phyloP scores from a whole-genome alignment of 2,329 filamentous ascomycete genomes.

The Hirsutella thompsonii region DNA sequence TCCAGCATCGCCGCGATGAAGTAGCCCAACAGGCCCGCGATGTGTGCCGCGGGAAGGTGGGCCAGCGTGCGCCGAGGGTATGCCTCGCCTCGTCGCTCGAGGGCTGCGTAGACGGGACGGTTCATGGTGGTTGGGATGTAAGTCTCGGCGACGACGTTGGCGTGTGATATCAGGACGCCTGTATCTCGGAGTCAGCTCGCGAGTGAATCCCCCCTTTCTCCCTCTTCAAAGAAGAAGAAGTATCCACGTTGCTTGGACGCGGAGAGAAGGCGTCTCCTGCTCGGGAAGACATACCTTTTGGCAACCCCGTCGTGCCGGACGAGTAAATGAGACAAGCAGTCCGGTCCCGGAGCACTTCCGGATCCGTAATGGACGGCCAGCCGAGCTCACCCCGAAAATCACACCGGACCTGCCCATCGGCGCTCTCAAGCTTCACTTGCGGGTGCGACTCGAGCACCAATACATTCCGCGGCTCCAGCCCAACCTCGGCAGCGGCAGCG shows the following conservation, averaged over 20 bases:
- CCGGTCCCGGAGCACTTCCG: conserved; percentile 24
- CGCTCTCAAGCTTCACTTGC: conserved; percentile 12
- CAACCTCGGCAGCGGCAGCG: conserved; percentile 33
- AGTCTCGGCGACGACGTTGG: conserved; percentile 26
- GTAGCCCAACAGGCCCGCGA: conserved; percentile 31
- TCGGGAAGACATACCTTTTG: conserved; percentile 22
- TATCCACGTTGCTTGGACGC: no score
- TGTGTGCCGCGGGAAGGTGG: conserved; percentile 32
- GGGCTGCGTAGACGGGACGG: no score
- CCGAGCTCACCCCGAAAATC: conserved; percentile 23
- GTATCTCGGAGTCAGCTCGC: conserved; percentile 20
- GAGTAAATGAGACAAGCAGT: conserved; percentile 32
- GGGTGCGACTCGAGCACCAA: conserved; percentile 32
- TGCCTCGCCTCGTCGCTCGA: conserved; percentile 9
- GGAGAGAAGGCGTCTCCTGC: no score
- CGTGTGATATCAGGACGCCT: conserved; percentile 30
- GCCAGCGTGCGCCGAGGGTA: conserved; percentile 22
- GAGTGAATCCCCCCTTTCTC: no score
- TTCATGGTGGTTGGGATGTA: conserved; percentile 17
- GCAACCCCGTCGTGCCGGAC: conserved; percentile 34
- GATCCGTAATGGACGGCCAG: conserved; percentile 43
- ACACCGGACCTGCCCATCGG: conserved; percentile 11
- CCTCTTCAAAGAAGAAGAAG: no score
- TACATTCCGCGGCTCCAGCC: conserved; percentile 30
- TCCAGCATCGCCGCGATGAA: conserved; percentile 26